Percentiles rank a stretch among this genome's conserved stretches.
phyloP scores from a whole-genome alignment of 1,139 yeast genomes.

The Geotrichum cucujoidarum region DNA sequence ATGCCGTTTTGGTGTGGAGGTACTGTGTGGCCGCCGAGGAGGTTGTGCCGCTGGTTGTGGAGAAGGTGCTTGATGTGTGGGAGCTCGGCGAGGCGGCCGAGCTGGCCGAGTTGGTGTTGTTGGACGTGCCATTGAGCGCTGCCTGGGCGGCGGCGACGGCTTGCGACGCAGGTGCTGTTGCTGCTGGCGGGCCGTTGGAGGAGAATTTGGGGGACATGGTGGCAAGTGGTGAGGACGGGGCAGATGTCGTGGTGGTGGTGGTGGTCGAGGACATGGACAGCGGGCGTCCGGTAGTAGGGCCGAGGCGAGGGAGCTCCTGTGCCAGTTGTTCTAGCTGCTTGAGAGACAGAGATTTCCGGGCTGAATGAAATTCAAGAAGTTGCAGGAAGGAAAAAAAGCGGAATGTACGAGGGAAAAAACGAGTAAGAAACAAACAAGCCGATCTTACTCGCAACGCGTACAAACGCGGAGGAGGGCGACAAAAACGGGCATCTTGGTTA shows the following conservation, averaged over 20 bases:
- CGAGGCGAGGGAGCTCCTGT: slow-evolving; percentile 18
- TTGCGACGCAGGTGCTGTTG: neutral
- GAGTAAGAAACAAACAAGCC: too few relatives aligned
- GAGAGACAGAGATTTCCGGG: slow-evolving; percentile 19
- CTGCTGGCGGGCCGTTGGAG: neutral
- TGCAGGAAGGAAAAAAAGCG: too few relatives aligned
- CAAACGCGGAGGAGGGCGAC: neutral
- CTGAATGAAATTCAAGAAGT: too few relatives aligned
- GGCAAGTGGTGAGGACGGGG: slow-evolving; percentile 13
- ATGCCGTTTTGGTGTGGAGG: slow-evolving; percentile 5
- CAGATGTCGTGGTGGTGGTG: slow-evolving; percentile 11
- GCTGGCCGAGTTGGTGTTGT: slow-evolving; percentile 1
- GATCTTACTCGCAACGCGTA: neutral
- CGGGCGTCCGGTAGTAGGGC: slow-evolving; percentile 12
- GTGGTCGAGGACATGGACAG: neutral
- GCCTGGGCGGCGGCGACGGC: slow-evolving; percentile 7
- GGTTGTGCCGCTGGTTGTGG: slow-evolving; percentile 8
- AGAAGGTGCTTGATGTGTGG: neutral
- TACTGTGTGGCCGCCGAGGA: slow-evolving; percentile 2
- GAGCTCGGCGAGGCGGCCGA: slow-evolving; percentile 6
- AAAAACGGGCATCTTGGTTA: neutral
- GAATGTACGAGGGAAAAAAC: too few relatives aligned
- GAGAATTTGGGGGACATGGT: slow-evolving; percentile 4
- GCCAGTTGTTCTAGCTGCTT: slow-evolving; percentile 20
- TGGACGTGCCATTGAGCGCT: slow-evolving; percentile 1